Evolutionary conservation across 1,284 basidiomycete genomes (phyloP).

Genomic region (Sporisorium exsertum): DNA sequence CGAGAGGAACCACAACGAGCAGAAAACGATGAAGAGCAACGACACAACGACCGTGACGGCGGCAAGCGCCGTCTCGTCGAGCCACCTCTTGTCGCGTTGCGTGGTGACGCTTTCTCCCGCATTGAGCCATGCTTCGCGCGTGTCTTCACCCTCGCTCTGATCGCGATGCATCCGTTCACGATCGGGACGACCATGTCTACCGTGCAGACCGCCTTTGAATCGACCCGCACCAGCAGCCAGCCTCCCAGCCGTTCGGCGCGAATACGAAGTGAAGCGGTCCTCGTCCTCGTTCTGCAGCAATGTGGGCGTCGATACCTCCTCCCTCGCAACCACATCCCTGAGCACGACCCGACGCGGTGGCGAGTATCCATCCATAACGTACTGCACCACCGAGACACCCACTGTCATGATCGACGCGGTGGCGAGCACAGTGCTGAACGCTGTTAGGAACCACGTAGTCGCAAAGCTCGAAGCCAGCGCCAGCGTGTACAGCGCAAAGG

Average conservation of each 20-base stretch:
- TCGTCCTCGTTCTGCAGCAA: constrained; percentile 27
- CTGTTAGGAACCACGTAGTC: constrained; percentile 40
- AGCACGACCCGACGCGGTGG: constrained; percentile 28
- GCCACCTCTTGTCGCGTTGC: constrained; percentile 39
- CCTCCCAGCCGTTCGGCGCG: constrained; percentile 22
- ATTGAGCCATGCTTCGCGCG: constrained; percentile 26
- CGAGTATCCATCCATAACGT: constrained; percentile 41
- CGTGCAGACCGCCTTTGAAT: constrained; percentile 20
- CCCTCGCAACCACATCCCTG: constrained; percentile 39
- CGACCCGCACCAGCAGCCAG: constrained; percentile 14
- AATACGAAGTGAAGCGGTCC: constrained; percentile 41
- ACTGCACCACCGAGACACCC: constrained; percentile 22
- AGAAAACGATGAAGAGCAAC: constrained; percentile 27
- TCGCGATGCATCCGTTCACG: not conserved
- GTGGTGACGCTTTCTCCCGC: constrained; percentile 19
- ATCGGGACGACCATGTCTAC: constrained; percentile 14
- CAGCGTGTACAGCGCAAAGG: constrained; percentile 50
- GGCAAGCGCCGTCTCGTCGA: constrained; percentile 39
- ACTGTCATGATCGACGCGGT: constrained; percentile 25
- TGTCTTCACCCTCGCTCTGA: not conserved
- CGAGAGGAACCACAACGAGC: constrained; percentile 22
- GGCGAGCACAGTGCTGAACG: constrained; percentile 32
- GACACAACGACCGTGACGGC: constrained; percentile 15
- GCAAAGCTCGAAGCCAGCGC: constrained; percentile 37
- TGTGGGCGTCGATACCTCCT: constrained; percentile 30